Conservation (phyloP, 768 basidiomycete species). For the Hydnum rufescens region DNA sequence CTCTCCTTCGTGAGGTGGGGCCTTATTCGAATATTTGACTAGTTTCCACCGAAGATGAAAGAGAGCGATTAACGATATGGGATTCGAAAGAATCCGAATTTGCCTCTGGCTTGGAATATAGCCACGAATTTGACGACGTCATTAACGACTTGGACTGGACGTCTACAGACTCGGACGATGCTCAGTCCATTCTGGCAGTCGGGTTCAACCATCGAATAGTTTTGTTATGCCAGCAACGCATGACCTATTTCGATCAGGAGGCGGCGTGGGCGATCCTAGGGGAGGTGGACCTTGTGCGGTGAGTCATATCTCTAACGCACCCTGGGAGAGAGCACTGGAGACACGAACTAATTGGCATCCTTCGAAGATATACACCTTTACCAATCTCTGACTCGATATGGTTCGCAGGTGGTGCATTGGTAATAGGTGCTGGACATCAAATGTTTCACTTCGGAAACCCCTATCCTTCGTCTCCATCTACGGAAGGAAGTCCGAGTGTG, state of each 20-base stretch:
- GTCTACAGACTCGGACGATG: constrained; percentile 49
- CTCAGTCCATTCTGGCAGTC: constrained; percentile 78
- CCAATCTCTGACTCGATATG: constrained; percentile 82
- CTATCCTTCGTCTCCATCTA: constrained; percentile 11
- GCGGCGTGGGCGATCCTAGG: constrained; percentile 61
- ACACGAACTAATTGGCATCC: background rate
- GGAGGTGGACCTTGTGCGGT: constrained; percentile 52
- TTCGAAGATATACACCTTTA: constrained; percentile 45
- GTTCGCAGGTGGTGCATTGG: constrained; percentile 63
- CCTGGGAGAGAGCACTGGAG: background rate
- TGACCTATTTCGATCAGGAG: constrained; percentile 73
- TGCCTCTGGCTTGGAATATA: constrained; percentile 70
- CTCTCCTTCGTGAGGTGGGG: background rate
- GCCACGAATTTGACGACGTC: constrained; percentile 21
- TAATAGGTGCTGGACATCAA: constrained; percentile 67
- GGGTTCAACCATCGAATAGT: constrained; percentile 65
- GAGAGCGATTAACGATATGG: constrained; percentile 84
- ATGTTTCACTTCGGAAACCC: constrained; percentile 57
- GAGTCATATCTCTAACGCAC: constrained; percentile 13
- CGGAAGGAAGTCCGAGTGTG: constrained; percentile 11
- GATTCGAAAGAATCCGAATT: constrained; percentile 91
- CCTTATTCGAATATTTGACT: background rate
- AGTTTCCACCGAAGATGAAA: constrained; percentile 43
- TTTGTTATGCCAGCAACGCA: constrained; percentile 79
- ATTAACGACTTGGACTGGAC: constrained; percentile 84